Evolutionary conservation across 2,329 filamentous ascomycete genomes (phyloP), one percentile per base, ranked within the genome.

Genomic region (Exophiala sp.): DNA sequence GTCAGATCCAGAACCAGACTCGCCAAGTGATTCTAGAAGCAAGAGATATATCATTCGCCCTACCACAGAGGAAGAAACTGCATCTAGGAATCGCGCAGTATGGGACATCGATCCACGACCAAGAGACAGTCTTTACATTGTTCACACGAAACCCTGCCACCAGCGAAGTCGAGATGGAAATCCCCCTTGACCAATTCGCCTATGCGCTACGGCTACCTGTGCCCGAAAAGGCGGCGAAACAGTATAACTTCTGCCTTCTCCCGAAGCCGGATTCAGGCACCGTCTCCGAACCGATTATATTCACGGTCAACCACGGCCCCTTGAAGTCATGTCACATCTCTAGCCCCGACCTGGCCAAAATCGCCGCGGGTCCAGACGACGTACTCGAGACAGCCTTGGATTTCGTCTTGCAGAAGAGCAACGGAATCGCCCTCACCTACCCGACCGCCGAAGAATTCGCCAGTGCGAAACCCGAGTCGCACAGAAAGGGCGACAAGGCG

Each of bases 11-110:
- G 62, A 51, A 23, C 21, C 27, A 24, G 61, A 65, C 47, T 18
- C 49, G 50, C 58, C 37, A 54, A 53, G 35, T 54, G 19, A 32
- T 60, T 10, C 72, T 75, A 51, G 72, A 73, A 51, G 68, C 74
- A 52, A 70, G 72, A 48, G 79, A 82, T 57, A 68, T 81, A 47
- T 81, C 78, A 48, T 82, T 83, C 64, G 72, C 78, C 13, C 71
- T 82, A 0, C 81, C 81, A 2, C 76, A 80, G 58, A 70, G 81
- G 46, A 84, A 83, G 69, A 83, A 83, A 68, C 70, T 82, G 52
- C 77, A 72, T 41, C 68, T 84, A 22, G 76, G 82, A 61, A 63
- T 83, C n/a, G 70, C 78, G 29, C 65, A 66, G 21, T 67, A 68
- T 48, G 51, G 48, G 13, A 45, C 52, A 16, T 45, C 50, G 9